A percentile compares a stretch with the other conserved stretches of the same genome.
phyloP scores from a whole-genome alignment of 2,329 filamentous ascomycete genomes.

The Ophiostoma novo-ulmi region DNA sequence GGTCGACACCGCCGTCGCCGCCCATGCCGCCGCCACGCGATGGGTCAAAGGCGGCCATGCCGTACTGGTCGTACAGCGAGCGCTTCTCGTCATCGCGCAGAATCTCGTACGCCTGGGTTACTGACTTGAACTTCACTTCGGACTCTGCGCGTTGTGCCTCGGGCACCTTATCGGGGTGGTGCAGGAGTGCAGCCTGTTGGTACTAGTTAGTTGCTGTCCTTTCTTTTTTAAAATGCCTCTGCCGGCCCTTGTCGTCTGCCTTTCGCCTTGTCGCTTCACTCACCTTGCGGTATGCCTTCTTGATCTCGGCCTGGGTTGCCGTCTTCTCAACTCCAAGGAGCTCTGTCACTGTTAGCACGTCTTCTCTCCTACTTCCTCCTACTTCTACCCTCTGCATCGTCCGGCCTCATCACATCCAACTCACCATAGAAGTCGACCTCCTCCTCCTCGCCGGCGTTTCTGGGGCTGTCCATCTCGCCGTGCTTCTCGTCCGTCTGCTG shows the following conservation, averaged over 20 bases:
- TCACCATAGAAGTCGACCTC: slow-evolving; percentile 56
- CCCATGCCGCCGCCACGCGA: slow-evolving; percentile 58
- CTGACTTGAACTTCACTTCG: slow-evolving; percentile 86
- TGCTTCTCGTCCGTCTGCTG: background rate
- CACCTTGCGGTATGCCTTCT: slow-evolving; percentile 95
- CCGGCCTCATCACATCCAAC: background rate
- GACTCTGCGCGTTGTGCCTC: slow-evolving; percentile 78
- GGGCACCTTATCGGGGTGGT: slow-evolving; percentile 93
- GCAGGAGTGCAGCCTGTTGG: slow-evolving; percentile 69
- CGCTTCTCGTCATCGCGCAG: slow-evolving; percentile 93
- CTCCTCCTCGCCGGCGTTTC: slow-evolving; percentile 33
- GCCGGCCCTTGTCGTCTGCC: background rate
- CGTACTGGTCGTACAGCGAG: slow-evolving; percentile 83
- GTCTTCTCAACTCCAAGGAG: slow-evolving; percentile 69
- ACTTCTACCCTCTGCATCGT: background rate
- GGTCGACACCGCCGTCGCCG: slow-evolving; percentile 67
- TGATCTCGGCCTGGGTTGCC: slow-evolving; percentile 75
- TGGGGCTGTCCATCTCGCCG: slow-evolving; percentile 9
- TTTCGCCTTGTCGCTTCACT: background rate
- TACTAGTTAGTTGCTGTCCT: background rate
- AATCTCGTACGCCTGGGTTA: slow-evolving; percentile 95
- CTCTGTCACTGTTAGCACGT: slow-evolving; percentile 46
- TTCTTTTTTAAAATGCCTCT: background rate
- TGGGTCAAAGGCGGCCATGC: slow-evolving; percentile 92
- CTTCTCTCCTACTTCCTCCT: background rate